Base-by-base conservation (phyloP, 73 alveolate species). In the Paramecium primaurelia region DNA sequence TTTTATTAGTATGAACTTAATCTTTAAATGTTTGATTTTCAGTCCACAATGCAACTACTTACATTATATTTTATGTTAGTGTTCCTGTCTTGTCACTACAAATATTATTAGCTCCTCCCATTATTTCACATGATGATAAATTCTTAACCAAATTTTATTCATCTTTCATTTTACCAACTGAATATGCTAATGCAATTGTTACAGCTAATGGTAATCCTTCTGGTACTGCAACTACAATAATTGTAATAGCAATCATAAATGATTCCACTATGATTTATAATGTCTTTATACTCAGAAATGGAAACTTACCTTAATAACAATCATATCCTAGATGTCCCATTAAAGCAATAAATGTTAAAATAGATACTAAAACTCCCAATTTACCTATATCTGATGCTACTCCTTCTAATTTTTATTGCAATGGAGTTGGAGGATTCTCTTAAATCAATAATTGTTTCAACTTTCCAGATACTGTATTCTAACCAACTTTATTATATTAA, bases 171-270 rank as follows among this genome's bases (percentile, higher is more conserved):
- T 98, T 95, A 77, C 93, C 95, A 22, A 98, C 98, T 20, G 99
- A 95, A 93, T 95, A 98, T 44, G 99, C 99, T 28, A 98, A 95
- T 49, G 98, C 93, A 71, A 98, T 95, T 16, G 99, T 97, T n/a
- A 98, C 99, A 34, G 99, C 99, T 28, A 98, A 92, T 26, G 99
- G 99, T 8, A 97, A 94, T 8, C 99, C 99, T 96, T 98, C 99
- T n/a, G 99, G 99, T 34, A 98, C 98, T 34, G 99, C 99, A 16
- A 98, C 99, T 16, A 98, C 99, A 22, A 98, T 92, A 8, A 98
- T 94, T 10, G 99, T 96, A 38, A 97, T 96, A 38, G 98, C 95
- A 37, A 96, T 86, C 94, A 98, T 95, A 18, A 98, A 92, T 38
- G 96, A 95, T 93, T 96, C 95, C 12, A 97, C 93, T 10, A 97